These are phyloP conservation scores for Dittrichia graveolens DNA, from an alignment of 129 eudicot genomes.

Conservation along the genomic window DNA sequence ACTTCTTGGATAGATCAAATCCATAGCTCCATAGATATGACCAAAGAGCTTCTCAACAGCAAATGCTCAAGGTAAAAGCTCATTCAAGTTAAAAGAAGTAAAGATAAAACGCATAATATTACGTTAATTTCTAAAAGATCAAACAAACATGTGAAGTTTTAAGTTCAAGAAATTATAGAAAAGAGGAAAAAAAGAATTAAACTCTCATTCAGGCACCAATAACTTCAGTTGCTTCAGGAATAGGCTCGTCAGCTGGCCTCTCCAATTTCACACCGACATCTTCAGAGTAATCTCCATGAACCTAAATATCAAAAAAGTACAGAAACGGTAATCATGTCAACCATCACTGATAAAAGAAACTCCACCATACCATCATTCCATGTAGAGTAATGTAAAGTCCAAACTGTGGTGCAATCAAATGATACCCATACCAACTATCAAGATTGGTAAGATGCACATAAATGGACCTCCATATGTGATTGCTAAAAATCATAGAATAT, in stretches of 20 bases:
- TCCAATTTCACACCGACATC: slow-evolving; percentile 27
- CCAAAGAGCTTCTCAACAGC: no score
- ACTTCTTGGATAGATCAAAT: no score
- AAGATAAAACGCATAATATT: slow-evolving; percentile 11
- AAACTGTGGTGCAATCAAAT: neutral
- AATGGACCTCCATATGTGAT: no score
- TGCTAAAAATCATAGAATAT: no score
- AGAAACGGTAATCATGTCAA: neutral
- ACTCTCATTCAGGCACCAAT: slow-evolving; percentile 30
- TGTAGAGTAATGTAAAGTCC: no score
- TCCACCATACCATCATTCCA: neutral
- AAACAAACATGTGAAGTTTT: slow-evolving; percentile 22
- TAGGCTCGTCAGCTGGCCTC: slow-evolving; percentile 18
- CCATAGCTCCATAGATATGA: no score
- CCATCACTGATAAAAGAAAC: no score
- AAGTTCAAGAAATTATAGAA: neutral
- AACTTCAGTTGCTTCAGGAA: slow-evolving; percentile 22
- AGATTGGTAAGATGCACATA: no score
- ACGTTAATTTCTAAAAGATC: slow-evolving; percentile 1
- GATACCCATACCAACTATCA: neutral
- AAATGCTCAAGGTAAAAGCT: no score
- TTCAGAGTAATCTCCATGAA: slow-evolving; percentile 35
- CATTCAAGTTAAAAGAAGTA: no score
- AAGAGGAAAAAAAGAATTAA: neutral
- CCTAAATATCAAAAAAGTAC: neutral